These are phyloP conservation scores for Cercospora janseana DNA, from an alignment of 2,329 filamentous ascomycete genomes.

Conservation along the genomic window DNA sequence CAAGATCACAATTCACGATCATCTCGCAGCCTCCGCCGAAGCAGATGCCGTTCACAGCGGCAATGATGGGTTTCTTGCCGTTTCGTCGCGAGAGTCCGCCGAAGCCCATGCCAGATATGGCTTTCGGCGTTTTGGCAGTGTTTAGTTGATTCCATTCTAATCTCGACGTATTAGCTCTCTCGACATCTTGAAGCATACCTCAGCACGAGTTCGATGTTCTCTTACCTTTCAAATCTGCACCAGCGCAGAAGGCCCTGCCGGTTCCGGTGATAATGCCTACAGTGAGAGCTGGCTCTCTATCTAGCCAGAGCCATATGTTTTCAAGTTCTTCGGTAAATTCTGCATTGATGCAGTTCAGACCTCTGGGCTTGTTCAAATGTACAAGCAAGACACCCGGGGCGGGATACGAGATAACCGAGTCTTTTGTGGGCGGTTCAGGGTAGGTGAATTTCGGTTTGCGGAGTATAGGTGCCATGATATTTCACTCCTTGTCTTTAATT, in stretches of 20 bases:
- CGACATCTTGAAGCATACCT: background rate
- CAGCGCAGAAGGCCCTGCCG: slow-evolving; percentile 39
- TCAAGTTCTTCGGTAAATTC: slow-evolving; percentile 37
- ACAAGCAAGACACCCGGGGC: slow-evolving; percentile 36
- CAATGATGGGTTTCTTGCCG: slow-evolving; percentile 73
- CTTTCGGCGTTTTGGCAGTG: slow-evolving; percentile 25
- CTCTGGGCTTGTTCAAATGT: slow-evolving; percentile 37
- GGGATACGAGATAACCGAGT: slow-evolving; percentile 36
- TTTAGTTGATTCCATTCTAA: slow-evolving; percentile 39
- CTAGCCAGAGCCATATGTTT: slow-evolving; percentile 36
- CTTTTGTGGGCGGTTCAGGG: slow-evolving; percentile 28
- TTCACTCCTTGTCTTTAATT: no score
- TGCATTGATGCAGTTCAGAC: slow-evolving; percentile 39
- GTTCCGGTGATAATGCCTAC: slow-evolving; percentile 39
- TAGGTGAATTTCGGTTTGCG: slow-evolving; percentile 27
- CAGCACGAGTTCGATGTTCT: background rate
- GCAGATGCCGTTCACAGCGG: slow-evolving; percentile 72
- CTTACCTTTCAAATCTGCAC: slow-evolving; percentile 40
- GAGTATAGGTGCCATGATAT: slow-evolving; percentile 25
- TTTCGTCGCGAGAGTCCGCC: slow-evolving; percentile 64
- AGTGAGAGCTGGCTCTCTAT: slow-evolving; percentile 34
- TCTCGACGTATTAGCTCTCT: slow-evolving; percentile 1
- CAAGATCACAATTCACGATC: slow-evolving; percentile 67
- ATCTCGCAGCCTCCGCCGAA: slow-evolving; percentile 78
- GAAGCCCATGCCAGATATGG: slow-evolving; percentile 53